Evolutionary conservation across 1,284 basidiomycete genomes (phyloP), one percentile per base, ranked within the genome.

Genomic region (Puccinia coronata): DNA sequence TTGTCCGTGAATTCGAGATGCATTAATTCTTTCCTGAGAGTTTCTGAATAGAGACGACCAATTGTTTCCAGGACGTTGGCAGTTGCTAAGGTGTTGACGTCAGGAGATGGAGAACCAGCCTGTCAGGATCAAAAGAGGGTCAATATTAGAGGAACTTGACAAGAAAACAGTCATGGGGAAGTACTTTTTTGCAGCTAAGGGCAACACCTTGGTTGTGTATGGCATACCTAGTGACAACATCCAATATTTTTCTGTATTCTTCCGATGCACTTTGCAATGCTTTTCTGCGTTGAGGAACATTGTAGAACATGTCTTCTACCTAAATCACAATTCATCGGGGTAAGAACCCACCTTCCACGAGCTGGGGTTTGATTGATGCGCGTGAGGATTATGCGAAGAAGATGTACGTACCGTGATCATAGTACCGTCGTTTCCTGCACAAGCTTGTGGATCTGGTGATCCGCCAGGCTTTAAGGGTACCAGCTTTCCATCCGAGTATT

Each of bases 231-330:
- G 93, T 93, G n/a, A 98, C 89, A 6, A 99, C 93, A 83, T 98
- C 95, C 1, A 98, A 89, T 51, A 98, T 94, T 34, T 93, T 91
- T 11, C 91, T 90, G 86, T 98, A 99, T 85, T 99, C 97, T 83
- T 99, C 97, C 0, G 94, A 92, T 0, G 92, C 87, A 75, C 91
- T 93, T 74, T 93, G 91, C 81, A 99, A 89, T 0, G 96, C 93
- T 12, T 94, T 91, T 47, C 95, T 89, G 55, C 97, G 92, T 23
- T 93, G 92, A 0, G 95, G 94, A 0, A 92, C 94, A 83, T 98
- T 98, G 87, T 94, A 97, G 86, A 99, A 99, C 47, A 99, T 88
- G 85, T 98, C 93, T 86, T 98, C 94, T 8, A 95, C 95, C 93
- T 96, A 82, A 11, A 53, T 69, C 63, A 9, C 78, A 47, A 80